Evolutionary conservation across 257 asterid genomes (phyloP).

Genomic region (Petunia axillaris): DNA sequence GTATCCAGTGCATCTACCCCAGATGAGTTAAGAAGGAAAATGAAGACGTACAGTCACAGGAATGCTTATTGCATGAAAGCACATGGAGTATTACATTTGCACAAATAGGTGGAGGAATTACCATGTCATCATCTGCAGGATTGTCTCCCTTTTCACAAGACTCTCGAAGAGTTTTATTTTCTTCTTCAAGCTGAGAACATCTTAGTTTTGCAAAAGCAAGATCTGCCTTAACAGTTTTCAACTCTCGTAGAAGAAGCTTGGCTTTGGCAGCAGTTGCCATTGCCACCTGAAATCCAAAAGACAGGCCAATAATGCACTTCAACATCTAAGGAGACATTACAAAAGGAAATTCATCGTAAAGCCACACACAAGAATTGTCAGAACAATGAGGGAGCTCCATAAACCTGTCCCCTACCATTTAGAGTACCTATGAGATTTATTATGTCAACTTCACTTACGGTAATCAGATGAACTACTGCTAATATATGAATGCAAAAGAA

Average conservation of each 20-base stretch:
- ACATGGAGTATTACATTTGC: neutral
- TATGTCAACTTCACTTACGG: neutral
- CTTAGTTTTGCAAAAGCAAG: constrained; percentile 77
- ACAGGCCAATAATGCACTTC: constrained; percentile 35
- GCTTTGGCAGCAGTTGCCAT: constrained; percentile 98
- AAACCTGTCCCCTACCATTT: neutral
- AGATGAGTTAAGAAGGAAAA: neutral
- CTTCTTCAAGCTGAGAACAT: constrained; percentile 89
- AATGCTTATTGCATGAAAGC: neutral
- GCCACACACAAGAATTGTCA: neutral
- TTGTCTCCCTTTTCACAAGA: constrained; percentile 71
- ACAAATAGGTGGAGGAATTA: constrained; percentile 23
- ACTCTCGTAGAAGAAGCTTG: constrained; percentile 84
- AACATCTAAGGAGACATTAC: constrained; percentile 28
- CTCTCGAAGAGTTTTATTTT: constrained; percentile 79
- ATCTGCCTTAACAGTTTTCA: constrained; percentile 86
- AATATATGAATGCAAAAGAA: neutral
- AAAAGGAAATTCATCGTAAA: constrained; percentile 16
- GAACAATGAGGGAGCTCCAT: neutral
- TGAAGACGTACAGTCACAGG: neutral
- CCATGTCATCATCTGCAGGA: constrained; percentile 94
- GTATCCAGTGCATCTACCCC: neutral
- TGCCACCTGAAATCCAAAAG: constrained; percentile 65
- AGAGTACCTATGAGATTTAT: neutral
- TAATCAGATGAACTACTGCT: neutral